A percentile compares a stretch with the other conserved stretches of the same genome.
Conservation (phyloP, 148 eudicot genomes). For the Vaccinium myrtillus region DNA sequence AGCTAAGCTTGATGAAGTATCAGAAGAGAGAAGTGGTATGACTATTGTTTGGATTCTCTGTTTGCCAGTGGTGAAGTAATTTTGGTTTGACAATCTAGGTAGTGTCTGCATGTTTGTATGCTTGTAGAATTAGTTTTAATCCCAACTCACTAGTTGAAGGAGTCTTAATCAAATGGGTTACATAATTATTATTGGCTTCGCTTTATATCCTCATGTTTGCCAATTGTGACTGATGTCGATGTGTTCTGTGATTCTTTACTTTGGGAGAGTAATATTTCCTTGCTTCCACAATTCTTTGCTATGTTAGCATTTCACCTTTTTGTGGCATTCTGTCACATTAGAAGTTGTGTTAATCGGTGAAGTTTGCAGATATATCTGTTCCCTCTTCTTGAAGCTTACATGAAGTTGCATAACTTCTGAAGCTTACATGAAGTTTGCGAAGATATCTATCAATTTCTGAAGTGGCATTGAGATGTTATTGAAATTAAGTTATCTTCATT, state of each 20-base stretch:
- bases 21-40: conserved; percentile 55
- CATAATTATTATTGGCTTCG: neutral
- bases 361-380: neutral
- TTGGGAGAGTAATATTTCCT: neutral
- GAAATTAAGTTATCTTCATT: conserved; percentile 12
- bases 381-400: neutral
- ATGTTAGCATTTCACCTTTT: neutral
- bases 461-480: neutral
- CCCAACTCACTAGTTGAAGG: neutral
- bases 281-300: neutral
- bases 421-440: neutral
- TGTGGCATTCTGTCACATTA: neutral
- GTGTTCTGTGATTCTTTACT: neutral
- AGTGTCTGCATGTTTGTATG: neutral
- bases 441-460: neutral
- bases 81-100: neutral
- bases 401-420: neutral
- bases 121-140: neutral
- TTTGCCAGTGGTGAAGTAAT: neutral
- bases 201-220: neutral
- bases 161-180: neutral
- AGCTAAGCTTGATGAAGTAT: conserved; percentile 54
- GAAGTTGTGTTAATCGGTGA: neutral
- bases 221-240: neutral
- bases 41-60: conserved; percentile 14